These are phyloP conservation scores for Mucor piriformis DNA, from an alignment of 371 early-diverging fungal genomes.

Conservation along the genomic window DNA sequence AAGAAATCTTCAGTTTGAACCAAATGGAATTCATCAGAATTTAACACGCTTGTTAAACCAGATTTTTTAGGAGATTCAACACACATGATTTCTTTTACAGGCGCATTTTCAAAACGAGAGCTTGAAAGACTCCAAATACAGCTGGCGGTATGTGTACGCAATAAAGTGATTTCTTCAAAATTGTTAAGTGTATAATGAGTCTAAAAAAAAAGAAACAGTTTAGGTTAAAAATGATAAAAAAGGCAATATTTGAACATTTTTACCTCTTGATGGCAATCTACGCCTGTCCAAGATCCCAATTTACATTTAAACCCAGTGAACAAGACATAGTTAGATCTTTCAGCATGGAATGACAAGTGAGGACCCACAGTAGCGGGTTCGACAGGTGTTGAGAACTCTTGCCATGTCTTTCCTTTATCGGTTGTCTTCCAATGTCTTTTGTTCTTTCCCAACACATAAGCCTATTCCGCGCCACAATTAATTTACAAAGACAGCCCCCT, in stretches of 20 bases:
- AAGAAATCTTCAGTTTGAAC: conserved; percentile 71
- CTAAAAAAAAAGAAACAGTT: conserved; percentile 32
- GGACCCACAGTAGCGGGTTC: conserved; percentile 42
- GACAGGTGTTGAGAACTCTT: conserved; percentile 55
- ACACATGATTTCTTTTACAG: conserved; percentile 68
- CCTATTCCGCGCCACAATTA: conserved; percentile 38
- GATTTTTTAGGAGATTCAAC: conserved; percentile 53
- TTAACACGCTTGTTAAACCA: conserved; percentile 39
- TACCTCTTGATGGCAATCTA: conserved; percentile 60
- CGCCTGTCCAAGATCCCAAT: conserved; percentile 45
- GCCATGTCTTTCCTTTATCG: conserved; percentile 71
- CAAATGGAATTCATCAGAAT: conserved; percentile 53
- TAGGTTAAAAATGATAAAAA: not conserved
- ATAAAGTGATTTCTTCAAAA: conserved; percentile 54
- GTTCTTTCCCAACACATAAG: conserved; percentile 59
- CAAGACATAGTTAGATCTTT: conserved; percentile 60
- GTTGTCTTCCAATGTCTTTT: conserved; percentile 68
- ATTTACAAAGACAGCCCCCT: not conserved
- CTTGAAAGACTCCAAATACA: conserved; percentile 76
- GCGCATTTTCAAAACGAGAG: conserved; percentile 51
- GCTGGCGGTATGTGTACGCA: conserved; percentile 57
- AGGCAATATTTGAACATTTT: not conserved
- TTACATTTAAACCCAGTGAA: conserved; percentile 59
- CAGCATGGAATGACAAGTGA: conserved; percentile 71
- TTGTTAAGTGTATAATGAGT: conserved; percentile 70